A percentile compares a stretch with the other conserved stretches of the same genome.
Conservation (phyloP, 495 filamentous ascomycete genomes). For the Haplographium delicatum region DNA sequence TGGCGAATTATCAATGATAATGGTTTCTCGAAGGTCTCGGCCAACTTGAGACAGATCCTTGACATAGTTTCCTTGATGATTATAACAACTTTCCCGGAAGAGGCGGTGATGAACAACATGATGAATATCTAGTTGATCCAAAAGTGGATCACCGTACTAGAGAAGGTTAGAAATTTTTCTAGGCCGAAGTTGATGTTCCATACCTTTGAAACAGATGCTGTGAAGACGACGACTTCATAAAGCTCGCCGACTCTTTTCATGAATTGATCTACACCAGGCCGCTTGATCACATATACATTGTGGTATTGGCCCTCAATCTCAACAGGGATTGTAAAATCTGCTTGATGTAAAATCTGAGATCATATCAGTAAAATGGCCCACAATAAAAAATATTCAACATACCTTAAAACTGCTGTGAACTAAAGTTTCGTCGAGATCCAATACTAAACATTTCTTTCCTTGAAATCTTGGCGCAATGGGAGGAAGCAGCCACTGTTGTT, state of each 20-base stretch:
- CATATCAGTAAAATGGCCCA: neutral
- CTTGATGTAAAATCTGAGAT: conserved; percentile 91
- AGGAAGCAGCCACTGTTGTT: conserved; percentile 71
- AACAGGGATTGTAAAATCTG: conserved; percentile 98
- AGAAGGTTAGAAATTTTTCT: conserved; percentile 16
- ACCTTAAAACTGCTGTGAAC: conserved; percentile 99
- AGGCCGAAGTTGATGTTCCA: conserved; percentile 21
- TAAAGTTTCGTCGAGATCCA: conserved; percentile 96
- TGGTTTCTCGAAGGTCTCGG: conserved; percentile 92
- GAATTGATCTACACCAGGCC: conserved; percentile 94
- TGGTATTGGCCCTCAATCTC: conserved; percentile 99
- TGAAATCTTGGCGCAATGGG: conserved; percentile 70
- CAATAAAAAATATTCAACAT: conserved; percentile 14
- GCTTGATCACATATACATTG: conserved; percentile 99
- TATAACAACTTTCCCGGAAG: conserved; percentile 98
- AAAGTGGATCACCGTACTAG: conserved; percentile 91
- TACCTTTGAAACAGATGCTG: conserved; percentile 97
- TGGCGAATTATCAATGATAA: conserved; percentile 99
- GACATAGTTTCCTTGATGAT: conserved; percentile 99
- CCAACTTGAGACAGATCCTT: conserved; percentile 98
- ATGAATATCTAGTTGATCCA: conserved; percentile 97
- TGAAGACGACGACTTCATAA: conserved; percentile 98
- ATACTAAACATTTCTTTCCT: conserved; percentile 87
- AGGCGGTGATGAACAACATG: conserved; percentile 92
- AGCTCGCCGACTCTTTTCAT: conserved; percentile 98